Conservation (phyloP, 2,329 filamentous ascomycete species). For the Ilyonectria sp. region DNA sequence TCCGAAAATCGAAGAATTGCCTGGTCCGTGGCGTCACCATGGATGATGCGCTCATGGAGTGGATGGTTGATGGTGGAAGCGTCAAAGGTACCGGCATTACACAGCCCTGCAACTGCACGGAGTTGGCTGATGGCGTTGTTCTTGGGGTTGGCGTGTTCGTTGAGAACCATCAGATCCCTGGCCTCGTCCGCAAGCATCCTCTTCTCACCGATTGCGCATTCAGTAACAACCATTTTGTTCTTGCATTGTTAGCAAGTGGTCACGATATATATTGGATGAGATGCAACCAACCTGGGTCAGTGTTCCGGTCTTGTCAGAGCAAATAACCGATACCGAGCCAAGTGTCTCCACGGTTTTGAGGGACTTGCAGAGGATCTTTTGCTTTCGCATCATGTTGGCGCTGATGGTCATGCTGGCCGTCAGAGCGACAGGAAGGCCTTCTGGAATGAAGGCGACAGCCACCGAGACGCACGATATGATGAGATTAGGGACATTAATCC, state of each 20-base stretch:
- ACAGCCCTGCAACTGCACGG: conserved; percentile 74
- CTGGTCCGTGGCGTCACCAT: conserved; percentile 83
- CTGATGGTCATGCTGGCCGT: conserved; percentile 82
- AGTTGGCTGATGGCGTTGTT: conserved; percentile 70
- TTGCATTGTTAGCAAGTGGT: conserved; percentile 52
- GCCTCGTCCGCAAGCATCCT: conserved; percentile 67
- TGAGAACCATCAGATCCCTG: conserved; percentile 54
- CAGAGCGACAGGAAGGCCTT: conserved; percentile 79
- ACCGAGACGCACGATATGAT: conserved; percentile 82
- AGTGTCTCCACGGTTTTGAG: conserved; percentile 85
- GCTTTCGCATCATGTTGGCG: conserved; percentile 82
- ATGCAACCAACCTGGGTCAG: conserved; percentile 66
- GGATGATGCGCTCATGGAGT: conserved; percentile 73
- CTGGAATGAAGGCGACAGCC: conserved; percentile 83
- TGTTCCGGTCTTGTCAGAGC: conserved; percentile 84
- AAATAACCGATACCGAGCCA: conserved; percentile 80
- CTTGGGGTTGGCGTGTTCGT: conserved; percentile 42
- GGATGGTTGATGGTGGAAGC: conserved; percentile 72
- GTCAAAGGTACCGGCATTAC: conserved; percentile 84
- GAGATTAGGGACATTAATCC: conserved; percentile 80
- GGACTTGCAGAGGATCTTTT: conserved; percentile 85
- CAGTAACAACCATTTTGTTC: conserved; percentile 82
- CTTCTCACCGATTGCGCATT: conserved; percentile 72
- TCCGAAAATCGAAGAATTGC: conserved; percentile 82
- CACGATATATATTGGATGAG: not conserved